Percentiles rank a stretch among this genome's conserved stretches.
Conservation (phyloP, 768 basidiomycete species). For the Auriscalpium orientale region DNA sequence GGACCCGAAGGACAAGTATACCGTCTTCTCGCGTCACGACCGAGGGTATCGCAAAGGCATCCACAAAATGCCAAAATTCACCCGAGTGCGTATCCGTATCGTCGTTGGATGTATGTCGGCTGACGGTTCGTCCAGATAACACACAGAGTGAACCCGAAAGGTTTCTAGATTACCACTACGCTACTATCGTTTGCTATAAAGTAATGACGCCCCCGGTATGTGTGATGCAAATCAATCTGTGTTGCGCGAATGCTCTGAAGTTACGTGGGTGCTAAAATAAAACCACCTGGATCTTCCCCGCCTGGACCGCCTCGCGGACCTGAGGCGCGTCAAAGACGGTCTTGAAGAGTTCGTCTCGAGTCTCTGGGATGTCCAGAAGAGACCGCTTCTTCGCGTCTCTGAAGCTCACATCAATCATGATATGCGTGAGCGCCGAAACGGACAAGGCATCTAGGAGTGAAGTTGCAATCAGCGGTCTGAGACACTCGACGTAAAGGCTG, state of each 20-base stretch:
- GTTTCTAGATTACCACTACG: conserved; percentile 48
- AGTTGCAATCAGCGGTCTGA: not conserved
- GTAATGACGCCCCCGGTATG: not conserved
- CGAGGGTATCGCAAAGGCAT: conserved; percentile 88
- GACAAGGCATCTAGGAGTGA: conserved; percentile 53
- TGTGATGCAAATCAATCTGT: not conserved
- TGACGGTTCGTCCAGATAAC: conserved; percentile 51
- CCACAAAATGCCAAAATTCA: conserved; percentile 97
- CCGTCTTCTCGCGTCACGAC: conserved; percentile 65
- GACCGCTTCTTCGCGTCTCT: conserved; percentile 70
- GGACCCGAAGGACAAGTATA: conserved; percentile 91
- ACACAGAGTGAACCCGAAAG: conserved; percentile 80
- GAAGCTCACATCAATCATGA: conserved; percentile 72
- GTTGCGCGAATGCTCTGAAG: not conserved
- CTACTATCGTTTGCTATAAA: not conserved
- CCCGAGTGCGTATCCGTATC: conserved; percentile 51
- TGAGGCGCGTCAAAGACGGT: conserved; percentile 57
- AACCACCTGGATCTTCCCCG: conserved; percentile 74
- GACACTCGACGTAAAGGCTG: not conserved
- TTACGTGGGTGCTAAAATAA: conserved; percentile 44
- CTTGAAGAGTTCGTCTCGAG: conserved; percentile 73
- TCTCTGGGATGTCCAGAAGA: conserved; percentile 79
- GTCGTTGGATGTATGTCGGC: not conserved
- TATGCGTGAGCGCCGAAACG: conserved; percentile 71
- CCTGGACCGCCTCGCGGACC: conserved; percentile 54